Conservation (phyloP, 768 basidiomycete species). For the Myochromella boudieri region DNA sequence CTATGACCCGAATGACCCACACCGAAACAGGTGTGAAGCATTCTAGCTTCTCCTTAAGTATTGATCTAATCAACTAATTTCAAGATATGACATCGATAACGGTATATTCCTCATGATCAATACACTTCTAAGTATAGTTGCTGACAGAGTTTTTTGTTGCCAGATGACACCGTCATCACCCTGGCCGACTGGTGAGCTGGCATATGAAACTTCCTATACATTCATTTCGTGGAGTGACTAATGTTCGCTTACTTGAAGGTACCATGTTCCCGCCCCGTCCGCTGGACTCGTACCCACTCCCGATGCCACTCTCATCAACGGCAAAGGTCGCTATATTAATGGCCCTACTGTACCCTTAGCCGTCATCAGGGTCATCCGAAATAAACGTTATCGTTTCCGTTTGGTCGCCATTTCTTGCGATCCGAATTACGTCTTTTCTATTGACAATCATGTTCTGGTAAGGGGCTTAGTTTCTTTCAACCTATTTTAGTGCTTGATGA, state of each 20-base stretch:
- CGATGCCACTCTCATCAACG: conserved; percentile 31
- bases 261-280: conserved; percentile 14
- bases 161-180: conserved; percentile 27
- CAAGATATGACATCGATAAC: conserved; percentile 1
- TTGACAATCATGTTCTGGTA: conserved; percentile 31
- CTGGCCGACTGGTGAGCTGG: conserved; percentile 29
- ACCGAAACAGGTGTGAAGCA: neutral
- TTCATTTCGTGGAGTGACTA: neutral
- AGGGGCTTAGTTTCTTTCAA: conserved; percentile 9
- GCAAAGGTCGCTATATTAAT: conserved; percentile 35
- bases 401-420: conserved; percentile 38
- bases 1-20: neutral
- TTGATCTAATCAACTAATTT: neutral
- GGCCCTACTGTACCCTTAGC: conserved; percentile 38
- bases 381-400: conserved; percentile 47
- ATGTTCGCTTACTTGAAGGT: conserved; percentile 10
- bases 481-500: conserved; percentile 17
- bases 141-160: too few species aligned
- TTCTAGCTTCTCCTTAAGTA: neutral
- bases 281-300: conserved; percentile 3
- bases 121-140: conserved; percentile 6
- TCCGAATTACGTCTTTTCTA: conserved; percentile 27
- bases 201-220: neutral
- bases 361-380: conserved; percentile 36
- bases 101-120: neutral